Conservation (phyloP, 164 flowering plant species). For the Tetrastigma voinierianum region DNA sequence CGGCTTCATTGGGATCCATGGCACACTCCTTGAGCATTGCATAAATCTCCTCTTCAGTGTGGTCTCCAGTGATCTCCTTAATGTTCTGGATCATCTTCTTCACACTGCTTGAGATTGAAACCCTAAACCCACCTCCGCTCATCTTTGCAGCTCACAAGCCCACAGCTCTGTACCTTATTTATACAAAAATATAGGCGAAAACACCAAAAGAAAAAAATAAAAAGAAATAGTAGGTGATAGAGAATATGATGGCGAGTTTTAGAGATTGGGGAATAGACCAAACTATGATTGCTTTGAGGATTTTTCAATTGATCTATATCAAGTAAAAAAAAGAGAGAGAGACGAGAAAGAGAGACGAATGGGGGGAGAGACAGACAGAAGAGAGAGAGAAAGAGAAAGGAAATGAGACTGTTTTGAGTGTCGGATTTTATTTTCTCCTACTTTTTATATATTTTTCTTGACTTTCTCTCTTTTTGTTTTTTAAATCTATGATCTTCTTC, state of each 20-base stretch:
- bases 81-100: constrained; percentile 67
- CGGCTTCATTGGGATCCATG: constrained; percentile 94
- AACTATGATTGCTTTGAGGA: constrained; percentile 3
- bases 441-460: neutral
- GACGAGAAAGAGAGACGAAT: constrained; percentile 7
- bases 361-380: constrained; percentile 7
- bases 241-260: neutral
- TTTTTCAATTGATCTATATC: constrained; percentile 3
- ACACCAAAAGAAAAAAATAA: neutral
- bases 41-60: constrained; percentile 76
- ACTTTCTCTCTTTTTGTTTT: neutral
- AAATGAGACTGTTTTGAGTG: constrained; percentile 1
- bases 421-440: constrained; percentile 8
- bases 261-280: neutral
- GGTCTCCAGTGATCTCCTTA: constrained; percentile 79
- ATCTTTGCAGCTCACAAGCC: constrained; percentile 30
- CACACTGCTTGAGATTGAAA: constrained; percentile 54
- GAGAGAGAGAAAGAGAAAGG: neutral
- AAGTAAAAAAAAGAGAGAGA: neutral
- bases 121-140: constrained; percentile 61
- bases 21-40: constrained; percentile 86
- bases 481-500: neutral
- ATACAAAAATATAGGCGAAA: neutral
- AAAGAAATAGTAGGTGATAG: neutral
- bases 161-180: neutral